These are phyloP conservation scores for Bonia amplexicaulis DNA, from an alignment of 176 grass and related monocot species.

Conservation along the genomic window DNA sequence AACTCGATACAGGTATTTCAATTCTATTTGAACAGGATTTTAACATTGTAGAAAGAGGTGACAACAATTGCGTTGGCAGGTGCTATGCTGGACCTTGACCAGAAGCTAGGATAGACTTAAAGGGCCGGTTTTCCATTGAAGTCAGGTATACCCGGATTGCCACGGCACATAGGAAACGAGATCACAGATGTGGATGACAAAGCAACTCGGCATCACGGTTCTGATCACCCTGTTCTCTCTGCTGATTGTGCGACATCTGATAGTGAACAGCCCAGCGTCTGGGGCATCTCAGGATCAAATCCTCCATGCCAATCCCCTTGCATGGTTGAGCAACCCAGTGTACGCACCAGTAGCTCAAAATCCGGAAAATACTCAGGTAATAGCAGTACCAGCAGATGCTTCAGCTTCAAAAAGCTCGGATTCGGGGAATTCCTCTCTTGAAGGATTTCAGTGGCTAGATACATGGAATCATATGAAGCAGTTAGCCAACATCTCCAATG, in stretches of 20 bases:
- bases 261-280: conserved; percentile 37
- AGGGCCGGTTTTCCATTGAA: background rate
- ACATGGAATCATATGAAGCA: conserved; percentile 69
- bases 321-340: conserved; percentile 27
- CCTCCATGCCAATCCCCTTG: conserved; percentile 38
- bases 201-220: conserved; percentile 27
- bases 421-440: conserved; percentile 21
- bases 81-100: background rate
- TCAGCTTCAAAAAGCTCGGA: conserved; percentile 29
- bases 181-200: conserved; percentile 50
- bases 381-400: background rate
- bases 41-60: background rate
- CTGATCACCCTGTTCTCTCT: conserved; percentile 53
- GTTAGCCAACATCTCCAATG: conserved; percentile 32
- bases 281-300: conserved; percentile 33
- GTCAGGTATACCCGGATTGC: background rate
- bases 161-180: background rate
- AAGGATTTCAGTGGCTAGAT: conserved; percentile 46
- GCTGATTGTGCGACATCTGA: conserved; percentile 51
- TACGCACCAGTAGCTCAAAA: conserved; percentile 26
- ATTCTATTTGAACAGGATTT: background rate
- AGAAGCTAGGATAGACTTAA: background rate
- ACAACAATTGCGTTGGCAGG: conserved; percentile 6
- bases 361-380: conserved; percentile 1
- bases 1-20: background rate